Conservation (phyloP, 495 filamentous ascomycete genomes). For the Aspergillus baeticus region DNA sequence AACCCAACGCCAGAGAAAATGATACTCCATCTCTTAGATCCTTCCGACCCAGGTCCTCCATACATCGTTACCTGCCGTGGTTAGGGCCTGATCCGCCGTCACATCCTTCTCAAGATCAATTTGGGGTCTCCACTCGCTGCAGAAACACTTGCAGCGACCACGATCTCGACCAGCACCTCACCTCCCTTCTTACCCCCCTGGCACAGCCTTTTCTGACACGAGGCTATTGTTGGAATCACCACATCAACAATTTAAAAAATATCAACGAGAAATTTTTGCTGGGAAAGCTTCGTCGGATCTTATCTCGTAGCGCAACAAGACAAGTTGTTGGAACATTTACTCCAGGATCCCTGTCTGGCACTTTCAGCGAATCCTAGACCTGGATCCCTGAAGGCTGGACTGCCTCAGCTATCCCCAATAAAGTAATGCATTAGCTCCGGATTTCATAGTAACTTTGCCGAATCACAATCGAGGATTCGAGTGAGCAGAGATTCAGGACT, state of each 20-base stretch:
- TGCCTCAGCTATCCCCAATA: constrained; percentile 15
- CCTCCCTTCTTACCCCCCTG: constrained; percentile 6
- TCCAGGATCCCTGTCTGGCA: neutral
- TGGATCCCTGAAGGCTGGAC: constrained; percentile 3
- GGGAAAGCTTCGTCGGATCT: neutral
- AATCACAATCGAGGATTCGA: constrained; percentile 15
- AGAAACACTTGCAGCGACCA: constrained; percentile 42
- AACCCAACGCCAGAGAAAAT: too few relatives aligned
- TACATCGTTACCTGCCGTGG: constrained; percentile 34
- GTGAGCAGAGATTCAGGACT: constrained; percentile 13
- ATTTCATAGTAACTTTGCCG: constrained; percentile 10
- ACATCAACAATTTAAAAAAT: neutral
- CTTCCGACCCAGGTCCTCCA: neutral
- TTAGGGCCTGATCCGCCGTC: constrained; percentile 41
- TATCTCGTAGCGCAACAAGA: neutral
- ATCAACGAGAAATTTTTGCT: neutral
- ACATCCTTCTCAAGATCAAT: constrained; percentile 31
- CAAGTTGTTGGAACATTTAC: neutral
- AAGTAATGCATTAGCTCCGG: constrained; percentile 22
- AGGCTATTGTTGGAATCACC: neutral
- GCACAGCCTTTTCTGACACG: constrained; percentile 3
- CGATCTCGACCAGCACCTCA: constrained; percentile 40
- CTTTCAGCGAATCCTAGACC: neutral
- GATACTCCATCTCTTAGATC: neutral
- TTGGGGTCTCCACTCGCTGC: constrained; percentile 35